A percentile compares a stretch with the other conserved stretches of the same genome.
These are phyloP conservation scores for Eucommia ulmoides DNA, from an alignment of 257 asterid species.

Conservation along the genomic window DNA sequence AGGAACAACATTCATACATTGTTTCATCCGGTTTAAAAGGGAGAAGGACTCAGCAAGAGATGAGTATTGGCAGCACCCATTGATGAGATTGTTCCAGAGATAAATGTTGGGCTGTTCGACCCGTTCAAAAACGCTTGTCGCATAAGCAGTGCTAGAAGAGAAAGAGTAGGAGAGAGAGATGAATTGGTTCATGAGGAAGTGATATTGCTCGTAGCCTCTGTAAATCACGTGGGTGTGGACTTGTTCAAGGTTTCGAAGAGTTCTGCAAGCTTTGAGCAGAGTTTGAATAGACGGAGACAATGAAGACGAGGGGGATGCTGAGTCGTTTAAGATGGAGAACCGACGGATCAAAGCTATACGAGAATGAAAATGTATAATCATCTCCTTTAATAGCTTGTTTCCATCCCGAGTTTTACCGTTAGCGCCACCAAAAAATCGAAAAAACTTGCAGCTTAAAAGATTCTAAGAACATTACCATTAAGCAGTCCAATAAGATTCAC, in stretches of 20 bases:
- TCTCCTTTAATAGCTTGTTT: no score
- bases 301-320: conserved; percentile 4
- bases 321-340: not conserved
- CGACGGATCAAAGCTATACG: conserved; percentile 1
- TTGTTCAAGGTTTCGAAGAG: conserved; percentile 25
- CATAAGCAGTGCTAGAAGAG: conserved; percentile 24
- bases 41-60: conserved; percentile 22
- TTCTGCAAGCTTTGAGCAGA: conserved; percentile 33
- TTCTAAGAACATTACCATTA: no score
- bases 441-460: no score
- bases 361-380: no score
- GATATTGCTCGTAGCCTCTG: conserved; percentile 59
- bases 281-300: conserved; percentile 14
- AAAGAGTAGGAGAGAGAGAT: conserved; percentile 30
- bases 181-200: conserved; percentile 35
- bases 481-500: no score
- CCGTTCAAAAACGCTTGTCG: conserved; percentile 33
- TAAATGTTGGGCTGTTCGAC: conserved; percentile 38
- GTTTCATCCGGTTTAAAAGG: conserved; percentile 33
- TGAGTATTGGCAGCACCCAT: conserved; percentile 29
- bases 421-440: no score
- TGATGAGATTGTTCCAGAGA: conserved; percentile 53
- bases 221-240: conserved; percentile 40
- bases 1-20: conserved; percentile 20
- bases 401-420: no score